Percentiles rank a stretch among this genome's conserved stretches.
phyloP scores from a whole-genome alignment of 139 green algal species.

The Tetradesmus lagerheimii region DNA sequence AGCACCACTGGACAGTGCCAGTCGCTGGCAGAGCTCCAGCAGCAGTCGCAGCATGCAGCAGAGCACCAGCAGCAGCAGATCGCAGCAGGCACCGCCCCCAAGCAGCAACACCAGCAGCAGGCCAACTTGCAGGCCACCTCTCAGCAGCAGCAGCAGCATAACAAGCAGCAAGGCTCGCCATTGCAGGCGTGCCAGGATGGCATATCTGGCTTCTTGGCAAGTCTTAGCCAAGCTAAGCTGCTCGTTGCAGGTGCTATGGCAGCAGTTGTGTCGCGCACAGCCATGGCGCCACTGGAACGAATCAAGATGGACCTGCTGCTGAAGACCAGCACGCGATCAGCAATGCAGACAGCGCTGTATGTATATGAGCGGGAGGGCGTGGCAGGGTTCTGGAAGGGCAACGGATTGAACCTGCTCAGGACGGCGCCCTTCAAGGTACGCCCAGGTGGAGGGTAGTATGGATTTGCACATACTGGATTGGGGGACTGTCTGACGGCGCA shows the following conservation, averaged over 20 bases:
- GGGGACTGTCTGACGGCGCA: too few relatives aligned
- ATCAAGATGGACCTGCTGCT: conserved; percentile 81
- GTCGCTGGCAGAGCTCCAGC: not conserved
- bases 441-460: not conserved
- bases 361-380: conserved; percentile 64
- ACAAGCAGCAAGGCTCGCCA: not conserved
- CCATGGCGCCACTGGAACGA: conserved; percentile 67
- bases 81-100: not conserved
- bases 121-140: not conserved
- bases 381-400: conserved; percentile 77
- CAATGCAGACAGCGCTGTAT: conserved; percentile 28
- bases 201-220: not conserved
- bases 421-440: conserved; percentile 85
- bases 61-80: not conserved
- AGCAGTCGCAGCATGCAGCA: not conserved
- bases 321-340: conserved; percentile 43
- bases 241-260: conserved; percentile 65
- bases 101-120: conserved; percentile 5
- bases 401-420: conserved; percentile 81
- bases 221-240: conserved; percentile 42
- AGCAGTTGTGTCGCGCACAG: conserved; percentile 74
- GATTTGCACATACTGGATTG: too few relatives aligned
- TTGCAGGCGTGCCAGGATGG: not conserved
- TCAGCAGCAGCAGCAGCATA: conserved; percentile 12
- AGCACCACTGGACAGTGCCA: not conserved